A percentile compares a stretch with the other conserved stretches of the same genome.
Conservation (phyloP, 1,284 basidiomycete genomes). For the Flammula alnicola region DNA sequence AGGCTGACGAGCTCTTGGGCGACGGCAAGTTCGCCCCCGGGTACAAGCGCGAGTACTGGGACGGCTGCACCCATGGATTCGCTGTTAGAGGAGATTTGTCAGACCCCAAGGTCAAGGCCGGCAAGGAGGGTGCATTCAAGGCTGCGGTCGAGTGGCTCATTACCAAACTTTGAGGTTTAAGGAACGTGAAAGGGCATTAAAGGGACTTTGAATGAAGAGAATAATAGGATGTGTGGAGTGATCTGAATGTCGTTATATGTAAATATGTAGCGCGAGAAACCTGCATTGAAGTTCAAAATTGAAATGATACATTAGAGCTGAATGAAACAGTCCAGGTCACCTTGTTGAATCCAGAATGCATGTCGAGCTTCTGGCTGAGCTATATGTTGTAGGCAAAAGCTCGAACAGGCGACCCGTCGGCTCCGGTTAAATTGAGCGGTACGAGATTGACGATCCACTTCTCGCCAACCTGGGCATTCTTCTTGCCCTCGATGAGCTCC, state of each 20-base stretch:
- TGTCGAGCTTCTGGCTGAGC: too few relatives aligned
- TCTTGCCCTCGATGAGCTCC: constrained; percentile 29
- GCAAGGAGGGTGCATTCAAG: constrained; percentile 68
- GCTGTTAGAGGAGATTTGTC: constrained; percentile 57
- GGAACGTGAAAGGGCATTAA: background rate
- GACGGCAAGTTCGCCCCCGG: constrained; percentile 59
- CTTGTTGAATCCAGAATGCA: too few relatives aligned
- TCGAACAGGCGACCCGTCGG: constrained; percentile 71
- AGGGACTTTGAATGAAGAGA: too few relatives aligned
- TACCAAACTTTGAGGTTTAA: constrained; percentile 30
- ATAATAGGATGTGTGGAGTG: too few relatives aligned
- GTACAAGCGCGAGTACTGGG: constrained; percentile 59
- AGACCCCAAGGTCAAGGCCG: constrained; percentile 53
- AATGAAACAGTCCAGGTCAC: too few relatives aligned
- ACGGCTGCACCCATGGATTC: constrained; percentile 67
- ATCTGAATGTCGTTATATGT: too few relatives aligned
- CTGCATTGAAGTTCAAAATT: too few relatives aligned
- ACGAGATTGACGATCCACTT: constrained; percentile 55
- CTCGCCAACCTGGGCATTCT: constrained; percentile 13
- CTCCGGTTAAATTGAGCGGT: constrained; percentile 57
- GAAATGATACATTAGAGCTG: too few relatives aligned
- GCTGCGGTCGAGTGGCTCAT: constrained; percentile 56
- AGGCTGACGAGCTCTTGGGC: constrained; percentile 61
- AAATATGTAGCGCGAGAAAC: too few relatives aligned
- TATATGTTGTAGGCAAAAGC: constrained; percentile 55